Evolutionary conservation across 2,329 filamentous ascomycete genomes (phyloP), one percentile per base, ranked within the genome.

Genomic region (Pyricularia pennisetigena): DNA sequence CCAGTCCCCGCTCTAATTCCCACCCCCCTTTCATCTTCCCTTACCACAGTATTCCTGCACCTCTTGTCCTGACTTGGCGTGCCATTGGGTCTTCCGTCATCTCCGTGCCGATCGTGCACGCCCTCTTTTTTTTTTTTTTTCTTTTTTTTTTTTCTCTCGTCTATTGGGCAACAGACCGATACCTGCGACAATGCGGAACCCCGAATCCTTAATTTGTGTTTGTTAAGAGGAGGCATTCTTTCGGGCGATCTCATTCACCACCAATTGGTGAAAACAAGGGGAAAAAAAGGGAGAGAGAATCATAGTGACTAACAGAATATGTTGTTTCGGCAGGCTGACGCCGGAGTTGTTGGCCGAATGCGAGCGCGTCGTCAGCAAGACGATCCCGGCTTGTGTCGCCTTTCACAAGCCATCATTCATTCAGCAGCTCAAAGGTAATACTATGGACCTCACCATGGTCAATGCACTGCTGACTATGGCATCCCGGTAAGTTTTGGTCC

Each of bases 391-490:
- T 70, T 87, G 85, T 74, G 84, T 88, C 61, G 85, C 85, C 73
- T 88, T 88, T 74, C 85, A 88, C 78, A 87, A 87, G 78, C 85
- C 85, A 8, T 85, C 85, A 2, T 87, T 87, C 75, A 75, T 88
- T 41, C 84, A 86, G 76, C 85, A 87, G 74, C 80, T 88, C 66
- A 87, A 87, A 78, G 85, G 80, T 72, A 81, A 79, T 26, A 80
- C 81, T 2, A 80, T 88, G 41, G 85, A 88, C 69, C 78, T 82
- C 32, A 84, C 83, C 65, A 83, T 88, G 71, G 80, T 86, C 68
- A 86, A 86, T 70, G 85, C 85, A 16, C 81, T 88, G 41, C 78
- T 88, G 72, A 85, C 84, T 65, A 85, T 82, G 65, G 85, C 84
- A 69, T 83, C 85, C 70, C 79, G 85, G 85, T 87, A 84, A 76